Evolutionary conservation across 2,329 filamentous ascomycete genomes (phyloP).

Genomic region (Parafenestella ontariensis): DNA sequence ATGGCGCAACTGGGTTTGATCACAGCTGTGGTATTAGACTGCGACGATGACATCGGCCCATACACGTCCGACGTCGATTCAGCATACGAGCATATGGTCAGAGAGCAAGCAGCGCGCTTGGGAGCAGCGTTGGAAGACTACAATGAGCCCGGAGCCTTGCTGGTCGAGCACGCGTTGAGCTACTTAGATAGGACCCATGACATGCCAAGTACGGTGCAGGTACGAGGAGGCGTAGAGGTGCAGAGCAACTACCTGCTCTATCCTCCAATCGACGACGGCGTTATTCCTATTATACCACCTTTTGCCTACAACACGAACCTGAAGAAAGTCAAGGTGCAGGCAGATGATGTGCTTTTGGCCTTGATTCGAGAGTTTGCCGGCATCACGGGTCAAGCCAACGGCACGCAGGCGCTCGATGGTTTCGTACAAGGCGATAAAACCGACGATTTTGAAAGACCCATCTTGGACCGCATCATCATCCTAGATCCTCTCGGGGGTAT

Average conservation of each 20-base stretch:
- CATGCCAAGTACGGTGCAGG: conserved; percentile 42
- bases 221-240: conserved; percentile 49
- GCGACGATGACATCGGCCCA: conserved; percentile 53
- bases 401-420: conserved; percentile 11
- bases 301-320: conserved; percentile 64
- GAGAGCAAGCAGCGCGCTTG: conserved; percentile 74
- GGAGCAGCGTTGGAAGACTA: conserved; percentile 76
- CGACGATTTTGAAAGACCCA: conserved; percentile 40
- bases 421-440: conserved; percentile 36
- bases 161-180: conserved; percentile 66
- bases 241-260: conserved; percentile 63
- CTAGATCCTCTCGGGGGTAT: conserved; percentile 87
- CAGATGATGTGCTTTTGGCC: conserved; percentile 74
- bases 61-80: conserved; percentile 39
- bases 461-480: conserved; percentile 84
- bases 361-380: conserved; percentile 79
- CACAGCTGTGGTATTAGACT: conserved; percentile 84
- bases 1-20: conserved; percentile 81
- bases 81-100: conserved; percentile 55
- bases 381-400: conserved; percentile 53
- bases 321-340: conserved; percentile 55
- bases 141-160: conserved; percentile 70
- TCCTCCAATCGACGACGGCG: conserved; percentile 69
- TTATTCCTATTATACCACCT: conserved; percentile 73
- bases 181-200: conserved; percentile 42